Base-by-base conservation (phyloP, 371 early-diverging fungal species). In the Paraphysoderma sedebokerense region DNA sequence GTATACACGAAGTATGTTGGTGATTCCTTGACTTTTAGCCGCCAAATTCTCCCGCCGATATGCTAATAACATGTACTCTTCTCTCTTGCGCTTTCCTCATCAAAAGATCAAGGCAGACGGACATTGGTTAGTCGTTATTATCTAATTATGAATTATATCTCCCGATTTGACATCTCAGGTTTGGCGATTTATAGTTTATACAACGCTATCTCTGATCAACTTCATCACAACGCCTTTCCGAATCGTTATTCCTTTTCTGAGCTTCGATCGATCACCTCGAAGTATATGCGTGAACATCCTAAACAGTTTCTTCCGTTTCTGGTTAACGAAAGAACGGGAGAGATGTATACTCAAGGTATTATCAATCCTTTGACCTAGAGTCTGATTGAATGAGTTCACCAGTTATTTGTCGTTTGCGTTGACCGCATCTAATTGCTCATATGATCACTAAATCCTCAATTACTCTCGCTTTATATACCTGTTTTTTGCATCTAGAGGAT, bases 221-320 rank as follows among this genome's bases (percentile, higher is more conserved):
- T 89, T 5, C 22, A 44, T 19, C 8, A 56, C 11, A 20, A n/a
- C 8, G 47, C 46, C 6, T 32, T 38, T 29, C 20, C 13, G 20
- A 15, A 6, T 13, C 12, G 22, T 7, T n/a, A 13, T 7, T 4
- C 27, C 11, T 49, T 15, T 26, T 51, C 67, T 48, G 68, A 78
- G 19, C 64, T 83, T 58, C 72, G 90, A 48, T 51, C 68, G 46
- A 49, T 67, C 17, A 76, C 92, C 0, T 87, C 91, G 6, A 57
- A 65, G 35, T 84, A 82, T 50, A 86, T 95, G 78, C 71, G 79
- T 13, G 30, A 56, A 17, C 64, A 91, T 55, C 55, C 71, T 13
- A 89, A 86, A 44, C 88, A 89, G 51, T 95, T 91, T 61, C 50
- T 79, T 17, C 93, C 95, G 5, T 95, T 91, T 55, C 57, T 92